Evolutionary conservation across 1,139 yeast genomes (phyloP).

Genomic region (Pichia sp.): DNA sequence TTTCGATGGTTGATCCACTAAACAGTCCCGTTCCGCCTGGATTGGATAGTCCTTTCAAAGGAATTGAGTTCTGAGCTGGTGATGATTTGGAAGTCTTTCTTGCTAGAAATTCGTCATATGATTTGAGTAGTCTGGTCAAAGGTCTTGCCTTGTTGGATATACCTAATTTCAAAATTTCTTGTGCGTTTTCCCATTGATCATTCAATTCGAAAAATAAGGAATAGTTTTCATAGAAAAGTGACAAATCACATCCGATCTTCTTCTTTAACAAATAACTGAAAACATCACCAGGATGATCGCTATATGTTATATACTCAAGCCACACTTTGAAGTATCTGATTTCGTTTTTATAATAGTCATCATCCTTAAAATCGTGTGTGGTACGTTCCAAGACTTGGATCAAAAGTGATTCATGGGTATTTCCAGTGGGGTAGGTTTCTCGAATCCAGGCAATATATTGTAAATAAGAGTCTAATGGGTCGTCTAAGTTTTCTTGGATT

Average conservation of each 20-base stretch:
- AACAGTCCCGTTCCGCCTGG: constrained; percentile 24
- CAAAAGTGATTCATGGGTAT: constrained; percentile 64
- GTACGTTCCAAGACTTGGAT: constrained; percentile 68
- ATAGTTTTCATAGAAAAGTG: constrained; percentile 79
- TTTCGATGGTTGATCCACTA: not conserved
- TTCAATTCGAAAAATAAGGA: constrained; percentile 61
- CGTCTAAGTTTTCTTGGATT: constrained; percentile 59
- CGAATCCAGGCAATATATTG: constrained; percentile 76
- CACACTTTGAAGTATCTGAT: constrained; percentile 77
- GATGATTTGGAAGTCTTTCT: constrained; percentile 29
- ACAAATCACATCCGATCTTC: constrained; percentile 65
- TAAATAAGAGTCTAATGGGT: constrained; percentile 73
- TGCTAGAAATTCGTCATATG: constrained; percentile 47
- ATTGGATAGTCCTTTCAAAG: constrained; percentile 16
- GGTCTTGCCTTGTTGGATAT: constrained; percentile 66
- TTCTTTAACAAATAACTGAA: constrained; percentile 73
- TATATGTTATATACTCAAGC: constrained; percentile 69
- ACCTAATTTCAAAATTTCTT: constrained; percentile 62
- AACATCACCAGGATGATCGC: constrained; percentile 71
- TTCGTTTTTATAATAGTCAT: constrained; percentile 71
- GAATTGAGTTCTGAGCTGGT: not conserved
- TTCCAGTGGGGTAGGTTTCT: constrained; percentile 66
- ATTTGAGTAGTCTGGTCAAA: constrained; percentile 46
- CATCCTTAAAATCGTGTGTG: constrained; percentile 67
- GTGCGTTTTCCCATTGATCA: constrained; percentile 57